Conservation (phyloP, 2,329 filamentous ascomycete genomes). For the Claviceps africana region DNA sequence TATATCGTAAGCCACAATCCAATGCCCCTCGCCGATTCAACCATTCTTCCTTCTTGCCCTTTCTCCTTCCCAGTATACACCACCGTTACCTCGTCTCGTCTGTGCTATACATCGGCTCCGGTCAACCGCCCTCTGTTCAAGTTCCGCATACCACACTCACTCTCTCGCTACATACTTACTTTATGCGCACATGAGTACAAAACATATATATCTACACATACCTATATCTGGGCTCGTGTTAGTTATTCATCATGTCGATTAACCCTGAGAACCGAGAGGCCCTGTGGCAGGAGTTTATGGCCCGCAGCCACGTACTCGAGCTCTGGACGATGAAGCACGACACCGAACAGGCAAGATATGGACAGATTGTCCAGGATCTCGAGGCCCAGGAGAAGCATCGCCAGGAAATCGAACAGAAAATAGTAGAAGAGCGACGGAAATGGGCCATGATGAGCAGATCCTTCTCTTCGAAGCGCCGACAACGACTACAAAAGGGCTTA, state of each 20-base stretch:
- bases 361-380: background rate
- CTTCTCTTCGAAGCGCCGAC: background rate
- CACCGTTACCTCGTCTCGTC: no score
- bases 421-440: background rate
- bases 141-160: no score
- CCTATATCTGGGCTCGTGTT: background rate
- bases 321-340: background rate
- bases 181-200: no score
- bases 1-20: no score
- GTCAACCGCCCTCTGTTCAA: no score
- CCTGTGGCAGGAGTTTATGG: background rate
- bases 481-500: background rate
- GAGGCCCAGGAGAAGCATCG: background rate
- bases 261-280: background rate
- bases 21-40: no score
- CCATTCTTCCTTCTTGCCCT: no score
- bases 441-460: background rate
- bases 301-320: background rate
- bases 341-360: conserved; percentile 5
- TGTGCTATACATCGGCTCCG: no score
- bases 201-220: no score
- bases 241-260: background rate
- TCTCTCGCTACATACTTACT: no score
- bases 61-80: no score
- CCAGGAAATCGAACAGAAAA: background rate